Conservation (phyloP, 2,329 filamentous ascomycete genomes). For the Botrytis sinoallii region DNA sequence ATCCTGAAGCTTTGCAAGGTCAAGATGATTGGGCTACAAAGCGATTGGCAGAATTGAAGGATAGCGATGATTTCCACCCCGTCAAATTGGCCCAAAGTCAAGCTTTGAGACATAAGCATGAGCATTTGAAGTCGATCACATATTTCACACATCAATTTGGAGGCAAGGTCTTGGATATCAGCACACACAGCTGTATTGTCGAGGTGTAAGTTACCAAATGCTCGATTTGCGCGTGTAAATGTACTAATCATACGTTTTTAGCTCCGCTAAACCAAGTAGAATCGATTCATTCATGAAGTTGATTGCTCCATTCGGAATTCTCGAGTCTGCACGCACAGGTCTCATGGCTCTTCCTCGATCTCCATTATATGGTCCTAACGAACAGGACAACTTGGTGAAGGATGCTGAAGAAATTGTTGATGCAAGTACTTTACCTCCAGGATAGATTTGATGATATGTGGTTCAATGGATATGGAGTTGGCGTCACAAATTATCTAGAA, state of each 20-base stretch:
- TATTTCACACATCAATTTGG: slow-evolving; percentile 97
- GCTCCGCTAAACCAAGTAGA: slow-evolving; percentile 82
- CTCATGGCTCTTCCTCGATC: slow-evolving; percentile 96
- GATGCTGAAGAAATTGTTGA: slow-evolving; percentile 95
- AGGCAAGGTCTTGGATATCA: slow-evolving; percentile 96
- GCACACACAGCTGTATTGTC: slow-evolving; percentile 97
- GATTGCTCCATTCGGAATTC: slow-evolving; percentile 87
- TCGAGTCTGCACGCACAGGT: slow-evolving; percentile 92
- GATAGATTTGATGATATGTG: slow-evolving; percentile 50
- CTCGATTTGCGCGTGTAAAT: neutral
- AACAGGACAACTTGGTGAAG: slow-evolving; percentile 64
- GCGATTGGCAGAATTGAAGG: slow-evolving; percentile 26
- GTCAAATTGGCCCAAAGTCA: slow-evolving; percentile 81
- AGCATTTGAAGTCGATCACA: slow-evolving; percentile 94
- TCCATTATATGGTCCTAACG: slow-evolving; percentile 72
- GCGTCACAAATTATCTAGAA: slow-evolving; percentile 22
- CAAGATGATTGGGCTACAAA: slow-evolving; percentile 43
- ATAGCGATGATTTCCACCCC: slow-evolving; percentile 73
- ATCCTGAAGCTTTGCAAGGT: slow-evolving; percentile 34
- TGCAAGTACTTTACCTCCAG: slow-evolving; percentile 87
- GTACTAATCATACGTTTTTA: slow-evolving; percentile 25
- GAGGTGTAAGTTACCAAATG: slow-evolving; percentile 68
- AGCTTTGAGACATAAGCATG: slow-evolving; percentile 92
- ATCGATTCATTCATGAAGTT: slow-evolving; percentile 99
- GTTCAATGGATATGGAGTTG: slow-evolving; percentile 28